These are phyloP conservation scores for Talaromyces stipitatus DNA, from an alignment of 495 filamentous ascomycete species.

Conservation along the genomic window DNA sequence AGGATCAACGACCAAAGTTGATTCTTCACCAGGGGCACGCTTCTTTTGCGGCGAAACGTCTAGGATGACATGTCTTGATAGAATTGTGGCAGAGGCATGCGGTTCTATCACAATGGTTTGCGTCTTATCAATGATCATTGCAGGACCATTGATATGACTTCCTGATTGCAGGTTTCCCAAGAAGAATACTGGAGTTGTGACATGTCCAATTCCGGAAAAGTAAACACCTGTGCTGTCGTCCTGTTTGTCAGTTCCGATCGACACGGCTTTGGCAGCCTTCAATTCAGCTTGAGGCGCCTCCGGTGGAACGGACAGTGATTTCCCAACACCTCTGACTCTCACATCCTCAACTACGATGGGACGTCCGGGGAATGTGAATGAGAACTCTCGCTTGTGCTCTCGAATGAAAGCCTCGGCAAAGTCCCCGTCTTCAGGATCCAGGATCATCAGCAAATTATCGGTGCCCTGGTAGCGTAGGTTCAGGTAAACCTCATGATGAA, in stretches of 20 bases:
- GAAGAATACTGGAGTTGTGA: constrained; percentile 79
- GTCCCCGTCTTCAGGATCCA: constrained; percentile 36
- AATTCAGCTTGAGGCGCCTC: constrained; percentile 14
- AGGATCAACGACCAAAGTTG: constrained; percentile 66
- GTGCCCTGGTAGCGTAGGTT: constrained; percentile 49
- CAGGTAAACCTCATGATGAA: constrained; percentile 41
- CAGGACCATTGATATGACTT: constrained; percentile 72
- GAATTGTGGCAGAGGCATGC: constrained; percentile 46
- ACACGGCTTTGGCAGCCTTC: constrained; percentile 31
- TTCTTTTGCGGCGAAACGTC: constrained; percentile 42
- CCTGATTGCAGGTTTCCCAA: constrained; percentile 69
- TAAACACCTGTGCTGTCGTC: constrained; percentile 27
- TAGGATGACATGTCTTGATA: constrained; percentile 40
- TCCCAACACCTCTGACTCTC: constrained; percentile 66
- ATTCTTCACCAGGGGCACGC: constrained; percentile 19
- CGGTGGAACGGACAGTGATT: constrained; percentile 42
- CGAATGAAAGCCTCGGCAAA: constrained; percentile 37
- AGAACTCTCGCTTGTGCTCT: constrained; percentile 44
- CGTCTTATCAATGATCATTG: constrained; percentile 87
- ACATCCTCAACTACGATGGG: constrained; percentile 46
- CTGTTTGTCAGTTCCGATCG: constrained; percentile 19
- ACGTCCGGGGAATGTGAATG: constrained; percentile 48
- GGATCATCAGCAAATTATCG: constrained; percentile 46
- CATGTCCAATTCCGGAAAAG: constrained; percentile 14
- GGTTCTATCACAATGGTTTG: constrained; percentile 96